Conservation (phyloP, 805 yeast species). For the Candida sphagnicola region DNA sequence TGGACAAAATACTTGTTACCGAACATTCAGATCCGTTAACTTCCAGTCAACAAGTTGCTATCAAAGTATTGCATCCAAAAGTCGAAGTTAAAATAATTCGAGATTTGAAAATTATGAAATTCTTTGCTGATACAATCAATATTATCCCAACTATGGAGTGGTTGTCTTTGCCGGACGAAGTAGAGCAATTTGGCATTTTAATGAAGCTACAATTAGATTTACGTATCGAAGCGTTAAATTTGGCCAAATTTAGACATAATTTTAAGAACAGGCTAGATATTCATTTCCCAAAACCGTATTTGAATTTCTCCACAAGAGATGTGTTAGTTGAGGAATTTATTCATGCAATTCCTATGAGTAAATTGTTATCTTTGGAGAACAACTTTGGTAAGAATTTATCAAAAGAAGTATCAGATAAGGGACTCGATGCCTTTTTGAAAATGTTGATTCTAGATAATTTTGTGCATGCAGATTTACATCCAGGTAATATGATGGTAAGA, state of each 20-base stretch:
- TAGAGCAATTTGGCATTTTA: constrained; percentile 76
- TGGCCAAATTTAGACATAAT: constrained; percentile 66
- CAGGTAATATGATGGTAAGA: constrained; percentile 86
- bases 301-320: constrained; percentile 58
- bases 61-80: constrained; percentile 88
- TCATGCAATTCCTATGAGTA: constrained; percentile 78
- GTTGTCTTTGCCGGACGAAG: constrained; percentile 94
- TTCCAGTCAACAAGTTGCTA: constrained; percentile 66
- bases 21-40: constrained; percentile 27
- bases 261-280: constrained; percentile 57
- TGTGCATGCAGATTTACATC: constrained; percentile 95
- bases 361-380: constrained; percentile 49
- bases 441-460: constrained; percentile 93
- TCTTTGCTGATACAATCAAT: constrained; percentile 71
- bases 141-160: constrained; percentile 93
- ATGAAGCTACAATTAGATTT: constrained; percentile 89
- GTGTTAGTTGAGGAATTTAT: constrained; percentile 85
- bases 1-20: constrained; percentile 33
- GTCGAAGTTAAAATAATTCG: constrained; percentile 70
- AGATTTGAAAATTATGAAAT: constrained; percentile 79
- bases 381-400: constrained; percentile 52
- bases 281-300: constrained; percentile 76
- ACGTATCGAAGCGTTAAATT: constrained; percentile 82
- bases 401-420: constrained; percentile 69
- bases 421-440: constrained; percentile 85